Evolutionary conservation across 306 rosid genomes (phyloP).

Genomic region (Carpinus fangiana): DNA sequence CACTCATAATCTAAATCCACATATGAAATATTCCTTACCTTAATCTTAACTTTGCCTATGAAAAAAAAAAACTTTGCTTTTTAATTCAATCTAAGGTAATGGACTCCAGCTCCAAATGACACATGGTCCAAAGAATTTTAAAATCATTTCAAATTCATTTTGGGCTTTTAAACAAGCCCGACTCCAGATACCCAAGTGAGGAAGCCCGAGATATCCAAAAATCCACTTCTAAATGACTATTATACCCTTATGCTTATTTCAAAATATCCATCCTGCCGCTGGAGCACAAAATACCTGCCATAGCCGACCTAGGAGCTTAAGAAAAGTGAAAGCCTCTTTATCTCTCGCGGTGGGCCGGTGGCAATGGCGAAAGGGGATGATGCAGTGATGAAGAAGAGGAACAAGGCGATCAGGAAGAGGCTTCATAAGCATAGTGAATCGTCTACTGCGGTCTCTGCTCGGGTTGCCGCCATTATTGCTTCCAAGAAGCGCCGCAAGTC

Average conservation of each 20-base stretch:
- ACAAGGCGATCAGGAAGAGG: conserved; percentile 57
- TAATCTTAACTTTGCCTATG: too few species aligned
- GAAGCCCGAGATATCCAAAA: not conserved
- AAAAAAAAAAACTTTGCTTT: too few species aligned
- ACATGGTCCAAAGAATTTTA: not conserved
- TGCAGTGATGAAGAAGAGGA: conserved; percentile 50
- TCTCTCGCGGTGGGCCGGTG: not conserved
- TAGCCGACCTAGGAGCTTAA: not conserved
- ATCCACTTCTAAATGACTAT: not conserved
- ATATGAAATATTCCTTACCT: too few species aligned
- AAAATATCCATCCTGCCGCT: not conserved
- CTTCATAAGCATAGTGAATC: conserved; percentile 40
- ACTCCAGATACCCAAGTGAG: too few species aligned
- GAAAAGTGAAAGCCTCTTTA: not conserved
- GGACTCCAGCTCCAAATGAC: too few species aligned
- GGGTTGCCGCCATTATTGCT: conserved; percentile 77
- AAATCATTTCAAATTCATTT: not conserved
- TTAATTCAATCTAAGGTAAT: too few species aligned
- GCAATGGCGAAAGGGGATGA: conserved; percentile 92
- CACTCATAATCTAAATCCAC: too few species aligned
- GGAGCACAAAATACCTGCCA: too few species aligned
- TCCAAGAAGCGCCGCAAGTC: conserved; percentile 93
- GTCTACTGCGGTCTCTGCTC: conserved; percentile 57
- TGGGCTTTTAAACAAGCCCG: not conserved
- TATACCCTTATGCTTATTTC: not conserved